Base-by-base conservation (phyloP, 768 basidiomycete genomes). In the Mycena chlorophos region DNA sequence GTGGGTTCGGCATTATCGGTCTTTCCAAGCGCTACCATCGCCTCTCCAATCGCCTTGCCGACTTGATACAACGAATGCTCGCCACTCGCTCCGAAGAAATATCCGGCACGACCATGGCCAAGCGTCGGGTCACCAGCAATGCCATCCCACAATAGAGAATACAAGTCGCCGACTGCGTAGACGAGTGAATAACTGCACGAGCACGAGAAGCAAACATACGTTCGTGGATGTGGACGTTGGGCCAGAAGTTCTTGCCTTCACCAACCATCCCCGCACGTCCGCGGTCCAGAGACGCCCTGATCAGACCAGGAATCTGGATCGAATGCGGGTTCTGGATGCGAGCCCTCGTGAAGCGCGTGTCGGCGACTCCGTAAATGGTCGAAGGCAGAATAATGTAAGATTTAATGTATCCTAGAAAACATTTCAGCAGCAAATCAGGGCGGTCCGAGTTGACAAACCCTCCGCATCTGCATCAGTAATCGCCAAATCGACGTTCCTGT, bases 341-440 rank as follows among this genome's bases (percentile, higher is more conserved):
- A 4, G 71, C 66, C 23, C 82, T 75, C 30, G 79, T 77, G 23
- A 88, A 73, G 4, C 63, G 65, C 5, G 77, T 77, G 6, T 63
- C 65, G 2, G 83, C 79, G 29, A 82, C 69, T 40, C 83, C 85
- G 59, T 81, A 89, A 28, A 91, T 82, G 0, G 84, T 83, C 3
- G 77, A 73, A 1, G 83, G 82, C 12, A 78, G 64, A 23, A 86
- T 65, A 4, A 84, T 79, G 66, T 82, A 79, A 2, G 73, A 73
- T 59, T 71, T 78, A 40, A 78, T 70, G 57, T 82, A 82, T 10
- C 79, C 84, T 81, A 8, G 28, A 22, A 1, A 39, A 28, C 43
- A 19, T 47, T n/a, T 5, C 2, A 39, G 30, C 20, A 42, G 5
- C 6, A 31, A 27, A 5, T 38, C 5, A 19, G 19, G 5, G 16